A percentile compares a stretch with the other conserved stretches of the same genome.
phyloP scores from a whole-genome alignment of 768 basidiomycete species.

The Naganishia vaughanmartiniae region DNA sequence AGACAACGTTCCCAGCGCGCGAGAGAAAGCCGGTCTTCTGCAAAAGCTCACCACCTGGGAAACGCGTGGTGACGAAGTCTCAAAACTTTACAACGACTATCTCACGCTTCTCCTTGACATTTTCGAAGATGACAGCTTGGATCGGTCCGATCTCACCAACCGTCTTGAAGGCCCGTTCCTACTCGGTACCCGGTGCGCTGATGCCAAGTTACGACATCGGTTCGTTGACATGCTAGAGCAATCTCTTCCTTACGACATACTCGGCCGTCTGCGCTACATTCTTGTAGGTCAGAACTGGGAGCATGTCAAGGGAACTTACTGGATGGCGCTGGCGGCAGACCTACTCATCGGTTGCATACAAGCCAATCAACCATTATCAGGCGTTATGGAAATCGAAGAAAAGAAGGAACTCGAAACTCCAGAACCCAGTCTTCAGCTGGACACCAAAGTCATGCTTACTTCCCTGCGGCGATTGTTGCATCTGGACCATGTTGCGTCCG shows the following conservation, averaged over 20 bases:
- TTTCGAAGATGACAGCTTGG: slow-evolving; percentile 78
- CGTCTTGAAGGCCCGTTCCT: slow-evolving; percentile 90
- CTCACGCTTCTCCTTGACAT: slow-evolving; percentile 89
- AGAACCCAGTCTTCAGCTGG: slow-evolving; percentile 41
- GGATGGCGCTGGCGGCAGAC: slow-evolving; percentile 88
- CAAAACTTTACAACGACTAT: slow-evolving; percentile 69
- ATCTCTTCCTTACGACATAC: slow-evolving; percentile 78
- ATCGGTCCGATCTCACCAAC: slow-evolving; percentile 88
- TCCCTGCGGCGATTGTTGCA: slow-evolving; percentile 80
- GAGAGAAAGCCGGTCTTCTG: slow-evolving; percentile 86
- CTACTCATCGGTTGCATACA: slow-evolving; percentile 75
- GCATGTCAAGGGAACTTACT: slow-evolving; percentile 81
- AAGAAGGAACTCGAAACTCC: slow-evolving; percentile 14
- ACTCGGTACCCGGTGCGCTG: slow-evolving; percentile 80
- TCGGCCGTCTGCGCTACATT: slow-evolving; percentile 79
- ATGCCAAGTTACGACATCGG: slow-evolving; percentile 70
- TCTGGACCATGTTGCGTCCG: slow-evolving; percentile 71
- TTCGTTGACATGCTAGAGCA: slow-evolving; percentile 88
- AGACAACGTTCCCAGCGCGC: slow-evolving; percentile 81
- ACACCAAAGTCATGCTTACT: slow-evolving; percentile 58
- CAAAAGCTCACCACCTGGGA: slow-evolving; percentile 86
- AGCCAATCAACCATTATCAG: slow-evolving; percentile 22
- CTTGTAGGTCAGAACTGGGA: slow-evolving; percentile 95
- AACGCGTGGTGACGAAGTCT: slow-evolving; percentile 63
- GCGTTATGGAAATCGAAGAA: slow-evolving; percentile 13